These are phyloP conservation scores for Neocatenulostroma microsporum DNA, from an alignment of 2,329 filamentous ascomycete species.

Conservation along the genomic window DNA sequence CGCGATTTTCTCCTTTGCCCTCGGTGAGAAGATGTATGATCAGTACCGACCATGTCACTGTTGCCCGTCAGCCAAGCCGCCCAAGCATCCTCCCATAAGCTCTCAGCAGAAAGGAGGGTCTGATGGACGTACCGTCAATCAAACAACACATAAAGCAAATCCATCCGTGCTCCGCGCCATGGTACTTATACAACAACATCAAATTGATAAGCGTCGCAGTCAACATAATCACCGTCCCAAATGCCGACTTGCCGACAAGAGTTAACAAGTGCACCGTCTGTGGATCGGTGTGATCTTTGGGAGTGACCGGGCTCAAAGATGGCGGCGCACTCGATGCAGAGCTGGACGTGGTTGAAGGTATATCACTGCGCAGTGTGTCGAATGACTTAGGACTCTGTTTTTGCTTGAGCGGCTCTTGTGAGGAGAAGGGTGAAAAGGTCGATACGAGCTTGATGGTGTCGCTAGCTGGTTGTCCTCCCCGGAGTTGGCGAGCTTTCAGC, in stretches of 20 bases:
- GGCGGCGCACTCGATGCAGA: too few relatives aligned
- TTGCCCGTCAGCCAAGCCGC: too few relatives aligned
- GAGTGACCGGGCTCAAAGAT: too few relatives aligned
- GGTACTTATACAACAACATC: conserved; percentile 23
- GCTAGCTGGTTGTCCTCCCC: too few relatives aligned
- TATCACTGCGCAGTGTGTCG: not conserved
- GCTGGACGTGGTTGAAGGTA: not conserved
- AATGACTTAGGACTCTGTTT: not conserved
- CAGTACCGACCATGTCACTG: conserved; percentile 13
- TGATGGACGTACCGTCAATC: conserved; percentile 30
- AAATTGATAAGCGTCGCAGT: conserved; percentile 35
- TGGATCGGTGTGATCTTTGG: conserved; percentile 4
- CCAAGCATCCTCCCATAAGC: too few relatives aligned
- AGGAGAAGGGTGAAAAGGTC: too few relatives aligned
- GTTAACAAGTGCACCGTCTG: conserved; percentile 31
- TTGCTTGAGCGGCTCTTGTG: not conserved
- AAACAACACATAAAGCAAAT: conserved; percentile 35
- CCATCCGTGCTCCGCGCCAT: conserved; percentile 33
- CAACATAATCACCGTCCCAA: conserved; percentile 33
- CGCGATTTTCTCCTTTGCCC: too few relatives aligned
- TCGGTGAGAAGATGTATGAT: conserved; percentile 12
- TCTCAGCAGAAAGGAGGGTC: too few relatives aligned
- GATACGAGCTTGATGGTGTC: not conserved
- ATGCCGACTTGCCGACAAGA: conserved; percentile 33
- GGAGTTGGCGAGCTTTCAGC: conserved; percentile 11